Base-by-base conservation (phyloP, 129 eudicot genomes). In the Lonicera japonica region DNA sequence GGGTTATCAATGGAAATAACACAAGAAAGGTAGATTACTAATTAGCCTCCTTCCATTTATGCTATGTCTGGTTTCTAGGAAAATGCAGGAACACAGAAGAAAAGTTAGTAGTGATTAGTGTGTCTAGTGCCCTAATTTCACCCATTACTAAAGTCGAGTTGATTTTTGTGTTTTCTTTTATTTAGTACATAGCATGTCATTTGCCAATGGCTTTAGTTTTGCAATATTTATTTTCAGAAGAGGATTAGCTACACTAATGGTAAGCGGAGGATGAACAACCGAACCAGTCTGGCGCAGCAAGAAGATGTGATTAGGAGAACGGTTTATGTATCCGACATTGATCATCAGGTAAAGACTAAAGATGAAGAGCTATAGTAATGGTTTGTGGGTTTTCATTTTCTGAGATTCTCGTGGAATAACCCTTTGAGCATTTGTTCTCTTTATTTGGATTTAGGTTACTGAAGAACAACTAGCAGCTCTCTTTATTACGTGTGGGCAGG, bases 401-500 rank as follows among this genome's bases (percentile, higher is more conserved):
- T 50, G 29, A 41, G 41, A n/a, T 47, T 43, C 13, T 60, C 13
- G 43, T n/a, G 21, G 51, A 71, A 11, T 61, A 60, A 1, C 1
- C 1, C 13, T 73, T 45, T 47, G 34, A 25, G n/a, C 13, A 20
- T 48, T 43, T 43, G 13, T 38, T 47, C 9, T 17, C n/a, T 39
- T 48, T 66, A 38, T 3, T 25, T 72, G 48, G 48, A 59, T 68
- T 50, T 67, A 94, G 99, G 99, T 94, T 39, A 94, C 99, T 65
- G 99, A 94, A 75, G 99, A 94, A 72, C 96, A 88, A 55, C 99
- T 94, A 58, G 99, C 99, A 45, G 87, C 77, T 8, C 94, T 90
- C 61, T 90, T 90, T 77, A 71, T 75, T 55, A 70, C 66, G 50
- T 84, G 95, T 56, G 97, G 97, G 25, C 94, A 86, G 94, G 98